Evolutionary conservation across 345 rosid genomes (phyloP), one percentile per base, ranked within the genome.

Genomic region (Aurinia saxatilis): DNA sequence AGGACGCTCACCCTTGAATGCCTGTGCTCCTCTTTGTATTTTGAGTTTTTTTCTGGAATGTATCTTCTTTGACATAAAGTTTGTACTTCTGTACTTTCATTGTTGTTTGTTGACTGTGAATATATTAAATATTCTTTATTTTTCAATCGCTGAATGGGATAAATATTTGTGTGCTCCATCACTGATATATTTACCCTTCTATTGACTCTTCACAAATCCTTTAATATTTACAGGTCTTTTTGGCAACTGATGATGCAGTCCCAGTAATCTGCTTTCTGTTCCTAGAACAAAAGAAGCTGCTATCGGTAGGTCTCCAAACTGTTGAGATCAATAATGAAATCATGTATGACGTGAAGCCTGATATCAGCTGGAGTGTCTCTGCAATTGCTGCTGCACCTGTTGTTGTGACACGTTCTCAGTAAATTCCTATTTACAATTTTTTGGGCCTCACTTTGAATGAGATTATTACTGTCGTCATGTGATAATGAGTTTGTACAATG

Each of bases 381-480:
- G 90, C 99, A 46, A 72, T 87, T 78, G 83, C 95, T 66, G 97
- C 99, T 58, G 91, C 84, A 34, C 88, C 96, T 55, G 91, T 90
- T 66, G 61, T 62, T 66, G 93, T 90, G 55, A 90, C 96, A 47
- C 96, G 81, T 40, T 91, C 88, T 55, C 73, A 90, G 99, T 93
- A 70, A 76, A 65, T 25, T 58, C 67, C 46, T 39, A 15, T 30
- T 15, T 49, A 16, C 63, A 16, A 39, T 46, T 42, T 39, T 58
- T 55, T 55, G 15, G 13, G 37, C 57, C 12, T 39, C 44, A 40
- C 50, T 51, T 40, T 49, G n/a, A n/a, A n/a, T n/a, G n/a, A n/a
- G n/a, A n/a, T 10, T 15, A 18, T 40, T 31, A 48, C 52, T 25
- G 48, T 12, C 39, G 19, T 66, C 16, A 10, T 53, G 15, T 47